phyloP scores from a whole-genome alignment of 2,329 filamentous ascomycete genomes.

The Incumbomyces lentus region DNA sequence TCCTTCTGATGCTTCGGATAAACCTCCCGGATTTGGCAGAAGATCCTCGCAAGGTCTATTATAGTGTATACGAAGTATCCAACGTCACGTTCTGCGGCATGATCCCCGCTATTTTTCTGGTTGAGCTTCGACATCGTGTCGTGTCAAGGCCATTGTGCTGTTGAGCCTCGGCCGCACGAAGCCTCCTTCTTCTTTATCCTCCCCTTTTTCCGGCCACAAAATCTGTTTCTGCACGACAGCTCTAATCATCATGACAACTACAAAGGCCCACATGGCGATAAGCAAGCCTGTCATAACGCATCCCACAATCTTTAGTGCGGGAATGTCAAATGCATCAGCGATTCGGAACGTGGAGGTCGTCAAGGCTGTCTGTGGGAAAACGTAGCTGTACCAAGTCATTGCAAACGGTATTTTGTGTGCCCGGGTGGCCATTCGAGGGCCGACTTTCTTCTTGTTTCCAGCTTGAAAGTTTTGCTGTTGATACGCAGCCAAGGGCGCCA shows the following conservation, averaged over 20 bases:
- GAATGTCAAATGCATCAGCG: slow-evolving; percentile 49
- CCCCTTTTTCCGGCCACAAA: slow-evolving; percentile 66
- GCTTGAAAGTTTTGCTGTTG: not conserved
- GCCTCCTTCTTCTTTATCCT: slow-evolving; percentile 52
- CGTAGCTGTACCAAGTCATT: slow-evolving; percentile 78
- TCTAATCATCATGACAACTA: slow-evolving; percentile 60
- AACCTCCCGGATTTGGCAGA: too few relatives aligned
- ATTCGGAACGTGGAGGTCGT: slow-evolving; percentile 64
- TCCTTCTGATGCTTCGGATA: too few relatives aligned
- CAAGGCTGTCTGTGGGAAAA: slow-evolving; percentile 70
- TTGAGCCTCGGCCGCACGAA: slow-evolving; percentile 25
- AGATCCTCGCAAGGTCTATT: too few relatives aligned
- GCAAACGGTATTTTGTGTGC: slow-evolving; percentile 55
- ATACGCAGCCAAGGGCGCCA: slow-evolving; percentile 10
- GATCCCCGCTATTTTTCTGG: too few relatives aligned
- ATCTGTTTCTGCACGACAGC: slow-evolving; percentile 58
- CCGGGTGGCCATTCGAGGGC: not conserved
- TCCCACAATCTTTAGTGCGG: slow-evolving; percentile 55
- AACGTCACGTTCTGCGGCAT: too few relatives aligned
- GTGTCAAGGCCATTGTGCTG: too few relatives aligned
- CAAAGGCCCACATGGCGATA: slow-evolving; percentile 56
- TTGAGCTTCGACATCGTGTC: too few relatives aligned
- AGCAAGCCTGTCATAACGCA: slow-evolving; percentile 57
- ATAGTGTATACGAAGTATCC: too few relatives aligned
- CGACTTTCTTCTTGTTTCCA: not conserved